Percentiles rank a stretch among this genome's conserved stretches.
Evolutionary conservation across 2,329 filamentous ascomycete species (phyloP).

Genomic region (Colletotrichum musae): DNA sequence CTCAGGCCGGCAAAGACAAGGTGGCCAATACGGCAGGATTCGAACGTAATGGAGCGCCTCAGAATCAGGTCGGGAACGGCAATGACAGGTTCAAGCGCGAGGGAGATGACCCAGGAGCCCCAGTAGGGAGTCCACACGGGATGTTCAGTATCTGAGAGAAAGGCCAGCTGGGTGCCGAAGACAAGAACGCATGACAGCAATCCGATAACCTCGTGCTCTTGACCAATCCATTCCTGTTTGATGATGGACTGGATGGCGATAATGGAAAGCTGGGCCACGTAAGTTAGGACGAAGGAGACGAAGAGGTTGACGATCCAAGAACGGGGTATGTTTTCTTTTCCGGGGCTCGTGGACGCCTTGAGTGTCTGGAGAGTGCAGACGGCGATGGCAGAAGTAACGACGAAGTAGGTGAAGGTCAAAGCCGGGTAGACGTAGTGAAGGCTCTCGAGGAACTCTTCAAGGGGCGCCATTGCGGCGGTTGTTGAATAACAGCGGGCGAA

Average conservation of each 20-base stretch:
- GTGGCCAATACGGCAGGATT: slow-evolving; percentile 36
- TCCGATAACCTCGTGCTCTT: slow-evolving; percentile 68
- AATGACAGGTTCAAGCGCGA: slow-evolving; percentile 68
- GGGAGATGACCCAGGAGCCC: slow-evolving; percentile 72
- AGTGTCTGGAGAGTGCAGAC: slow-evolving; percentile 67
- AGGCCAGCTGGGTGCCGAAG: slow-evolving; percentile 73
- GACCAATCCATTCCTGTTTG: slow-evolving; percentile 56
- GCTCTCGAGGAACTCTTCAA: slow-evolving; percentile 54
- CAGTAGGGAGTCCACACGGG: slow-evolving; percentile 75
- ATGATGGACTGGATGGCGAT: slow-evolving; percentile 55
- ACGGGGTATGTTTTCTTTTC: slow-evolving; percentile 56
- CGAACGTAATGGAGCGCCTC: slow-evolving; percentile 46
- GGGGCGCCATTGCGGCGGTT: slow-evolving; percentile 40
- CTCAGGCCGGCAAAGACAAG: slow-evolving; percentile 36
- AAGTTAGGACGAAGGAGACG: slow-evolving; percentile 60
- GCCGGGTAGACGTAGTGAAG: slow-evolving; percentile 74
- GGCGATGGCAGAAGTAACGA: slow-evolving; percentile 64
- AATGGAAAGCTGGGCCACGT: slow-evolving; percentile 61
- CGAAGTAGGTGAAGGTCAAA: slow-evolving; percentile 70
- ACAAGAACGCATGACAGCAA: slow-evolving; percentile 73
- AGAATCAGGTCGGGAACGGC: slow-evolving; percentile 49
- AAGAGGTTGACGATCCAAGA: slow-evolving; percentile 59
- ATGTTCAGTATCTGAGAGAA: slow-evolving; percentile 64
- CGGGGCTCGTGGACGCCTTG: slow-evolving; percentile 51
- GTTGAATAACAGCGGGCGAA: neutral